Evolutionary conservation across 2,329 filamentous ascomycete genomes (phyloP).

Genomic region (Aspergillus carbonarius): DNA sequence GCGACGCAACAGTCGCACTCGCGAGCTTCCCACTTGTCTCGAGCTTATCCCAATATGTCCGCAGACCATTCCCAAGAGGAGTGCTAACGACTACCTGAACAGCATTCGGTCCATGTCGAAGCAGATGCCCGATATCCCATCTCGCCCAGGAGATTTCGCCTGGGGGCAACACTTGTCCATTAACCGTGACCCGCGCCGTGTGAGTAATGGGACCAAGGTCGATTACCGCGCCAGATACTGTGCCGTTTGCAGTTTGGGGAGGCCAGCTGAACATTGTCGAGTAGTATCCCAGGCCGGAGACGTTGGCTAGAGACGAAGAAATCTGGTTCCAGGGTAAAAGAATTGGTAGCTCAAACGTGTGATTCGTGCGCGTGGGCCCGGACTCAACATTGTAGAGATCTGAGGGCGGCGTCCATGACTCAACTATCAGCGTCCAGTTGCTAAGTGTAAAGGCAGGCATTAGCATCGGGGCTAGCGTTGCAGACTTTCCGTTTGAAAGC

Average conservation of each 20-base stretch:
- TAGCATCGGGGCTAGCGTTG: neutral
- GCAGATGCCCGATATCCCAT: neutral
- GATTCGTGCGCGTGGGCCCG: conserved; percentile 27
- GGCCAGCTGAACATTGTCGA: conserved; percentile 16
- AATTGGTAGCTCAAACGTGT: conserved; percentile 28
- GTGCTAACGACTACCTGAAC: neutral
- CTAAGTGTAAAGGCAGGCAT: conserved; percentile 18
- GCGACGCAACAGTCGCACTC: neutral
- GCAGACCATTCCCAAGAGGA: neutral
- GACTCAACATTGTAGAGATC: conserved; percentile 29
- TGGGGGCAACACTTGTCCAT: conserved; percentile 11
- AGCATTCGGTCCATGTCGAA: neutral
- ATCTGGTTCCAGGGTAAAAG: conserved; percentile 40
- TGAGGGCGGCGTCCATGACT: conserved; percentile 41
- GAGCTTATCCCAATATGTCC: neutral
- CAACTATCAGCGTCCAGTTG: conserved; percentile 39
- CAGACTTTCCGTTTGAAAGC: neutral
- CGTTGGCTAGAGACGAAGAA: conserved; percentile 24
- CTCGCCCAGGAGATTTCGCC: conserved; percentile 11
- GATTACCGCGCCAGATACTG: conserved; percentile 15
- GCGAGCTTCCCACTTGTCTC: neutral
- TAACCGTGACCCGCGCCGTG: conserved; percentile 10
- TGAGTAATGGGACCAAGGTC: conserved; percentile 13
- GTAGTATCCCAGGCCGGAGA: conserved; percentile 25
- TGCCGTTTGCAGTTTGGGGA: neutral